Conservation (phyloP, 148 eudicot genomes). For the Dianthus caryophyllus region DNA sequence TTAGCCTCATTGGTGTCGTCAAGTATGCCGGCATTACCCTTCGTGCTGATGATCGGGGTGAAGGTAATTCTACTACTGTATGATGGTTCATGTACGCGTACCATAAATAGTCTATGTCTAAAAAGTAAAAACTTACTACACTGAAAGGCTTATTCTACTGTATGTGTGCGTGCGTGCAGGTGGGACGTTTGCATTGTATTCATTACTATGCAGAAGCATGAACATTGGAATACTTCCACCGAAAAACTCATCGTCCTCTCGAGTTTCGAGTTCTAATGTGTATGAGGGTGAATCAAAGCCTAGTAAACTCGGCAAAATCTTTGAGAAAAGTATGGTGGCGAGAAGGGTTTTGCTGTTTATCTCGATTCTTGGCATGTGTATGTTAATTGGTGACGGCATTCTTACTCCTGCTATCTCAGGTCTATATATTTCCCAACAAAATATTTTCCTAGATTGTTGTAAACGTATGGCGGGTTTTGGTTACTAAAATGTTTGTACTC, state of each 20-base stretch:
- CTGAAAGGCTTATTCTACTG: too few species aligned
- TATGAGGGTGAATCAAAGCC: constrained; percentile 25
- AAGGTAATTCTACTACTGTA: constrained; percentile 41
- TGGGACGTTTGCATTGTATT: constrained; percentile 65
- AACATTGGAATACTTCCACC: constrained; percentile 50
- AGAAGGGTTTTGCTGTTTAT: constrained; percentile 59
- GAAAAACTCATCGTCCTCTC: constrained; percentile 15
- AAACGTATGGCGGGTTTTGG: too few species aligned
- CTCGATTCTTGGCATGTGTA: constrained; percentile 70
- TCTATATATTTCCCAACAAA: constrained; percentile 12
- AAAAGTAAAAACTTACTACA: too few species aligned
- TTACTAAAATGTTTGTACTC: neutral
- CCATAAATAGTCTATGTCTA: too few species aligned
- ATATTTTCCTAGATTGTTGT: too few species aligned
- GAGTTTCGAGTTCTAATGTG: constrained; percentile 20
- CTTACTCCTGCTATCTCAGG: constrained; percentile 83
- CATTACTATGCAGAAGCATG: constrained; percentile 59
- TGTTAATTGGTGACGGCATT: constrained; percentile 74
- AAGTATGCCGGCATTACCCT: constrained; percentile 58
- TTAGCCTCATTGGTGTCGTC: constrained; percentile 55
- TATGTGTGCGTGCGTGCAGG: constrained; percentile 37
- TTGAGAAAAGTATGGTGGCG: constrained; percentile 50
- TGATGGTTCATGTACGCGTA: too few species aligned
- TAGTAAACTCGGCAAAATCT: constrained; percentile 41
- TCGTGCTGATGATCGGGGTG: constrained; percentile 68